Percentiles rank a stretch among this genome's conserved stretches.
Conservation (phyloP, 116 monocot species). For the Phalaenopsis hybrid region DNA sequence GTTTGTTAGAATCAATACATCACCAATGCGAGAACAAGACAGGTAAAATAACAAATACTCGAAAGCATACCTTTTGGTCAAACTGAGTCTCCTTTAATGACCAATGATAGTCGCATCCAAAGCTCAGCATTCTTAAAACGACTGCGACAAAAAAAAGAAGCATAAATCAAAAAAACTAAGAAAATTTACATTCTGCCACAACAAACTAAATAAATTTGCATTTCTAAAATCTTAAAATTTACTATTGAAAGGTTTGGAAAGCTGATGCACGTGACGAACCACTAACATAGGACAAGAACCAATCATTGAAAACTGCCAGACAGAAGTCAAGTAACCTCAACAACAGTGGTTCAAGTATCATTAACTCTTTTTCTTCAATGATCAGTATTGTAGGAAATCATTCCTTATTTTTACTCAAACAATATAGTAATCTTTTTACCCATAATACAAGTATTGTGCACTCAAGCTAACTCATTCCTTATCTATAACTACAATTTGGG, state of each 20-base stretch:
- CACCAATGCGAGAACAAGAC: not conserved
- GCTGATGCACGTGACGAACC: not conserved
- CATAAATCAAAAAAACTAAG: too few relatives aligned
- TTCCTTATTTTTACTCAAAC: not conserved
- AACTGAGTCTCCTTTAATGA: slow-evolving; percentile 34
- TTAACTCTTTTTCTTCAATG: not conserved
- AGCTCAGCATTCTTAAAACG: slow-evolving; percentile 92
- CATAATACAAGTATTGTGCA: not conserved
- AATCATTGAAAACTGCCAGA: not conserved
- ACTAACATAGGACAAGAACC: not conserved
- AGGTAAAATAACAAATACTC: not conserved
- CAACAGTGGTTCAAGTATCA: not conserved
- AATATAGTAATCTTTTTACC: not conserved
- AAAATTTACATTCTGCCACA: not conserved
- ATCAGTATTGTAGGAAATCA: not conserved
- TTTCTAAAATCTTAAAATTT: not conserved
- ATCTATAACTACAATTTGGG: not conserved
- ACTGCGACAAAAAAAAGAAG: slow-evolving; percentile 36
- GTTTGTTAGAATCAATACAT: not conserved
- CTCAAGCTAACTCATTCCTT: not conserved
- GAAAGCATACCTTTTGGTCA: slow-evolving; percentile 60
- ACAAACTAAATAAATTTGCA: not conserved
- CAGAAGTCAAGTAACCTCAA: not conserved
- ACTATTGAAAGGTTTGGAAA: not conserved
- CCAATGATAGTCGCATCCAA: slow-evolving; percentile 86